Conservation (phyloP, 306 rosid species). For the Chamaecrista fasciculata region DNA sequence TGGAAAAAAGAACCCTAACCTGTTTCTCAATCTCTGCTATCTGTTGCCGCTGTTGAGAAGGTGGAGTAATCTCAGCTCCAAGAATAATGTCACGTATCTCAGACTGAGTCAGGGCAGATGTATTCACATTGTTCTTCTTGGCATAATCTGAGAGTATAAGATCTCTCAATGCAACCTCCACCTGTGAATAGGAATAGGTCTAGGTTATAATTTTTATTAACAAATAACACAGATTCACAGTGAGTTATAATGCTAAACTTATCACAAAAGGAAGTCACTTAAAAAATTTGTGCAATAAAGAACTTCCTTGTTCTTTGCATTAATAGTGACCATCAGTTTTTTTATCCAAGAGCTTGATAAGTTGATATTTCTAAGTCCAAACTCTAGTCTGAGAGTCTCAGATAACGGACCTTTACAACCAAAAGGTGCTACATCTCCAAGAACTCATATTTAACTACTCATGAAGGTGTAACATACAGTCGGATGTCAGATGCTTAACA, state of each 20-base stretch:
- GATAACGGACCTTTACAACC: background rate
- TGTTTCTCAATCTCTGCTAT: constrained; percentile 99
- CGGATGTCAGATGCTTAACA: background rate
- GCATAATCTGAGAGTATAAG: constrained; percentile 97
- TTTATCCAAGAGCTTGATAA: background rate
- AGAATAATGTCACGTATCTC: constrained; percentile 99
- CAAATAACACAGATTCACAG: background rate
- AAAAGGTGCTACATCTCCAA: background rate
- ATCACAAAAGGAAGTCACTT: background rate
- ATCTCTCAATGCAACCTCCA: constrained; percentile 98
- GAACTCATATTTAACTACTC: background rate
- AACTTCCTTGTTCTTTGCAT: background rate
- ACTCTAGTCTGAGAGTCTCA: background rate
- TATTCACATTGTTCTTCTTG: constrained; percentile 96
- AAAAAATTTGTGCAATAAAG: background rate
- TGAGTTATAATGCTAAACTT: background rate
- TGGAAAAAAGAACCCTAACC: constrained; percentile 38
- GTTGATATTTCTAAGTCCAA: background rate
- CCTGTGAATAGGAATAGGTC: constrained; percentile 51
- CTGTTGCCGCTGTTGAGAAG: constrained; percentile 97
- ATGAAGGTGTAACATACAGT: background rate
- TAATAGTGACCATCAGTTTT: background rate
- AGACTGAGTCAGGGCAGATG: constrained; percentile 94
- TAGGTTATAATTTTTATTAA: background rate
- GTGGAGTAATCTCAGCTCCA: constrained; percentile 99